These are phyloP conservation scores for Euphrasia confusa DNA, from an alignment of 257 asterid species.

Conservation along the genomic window DNA sequence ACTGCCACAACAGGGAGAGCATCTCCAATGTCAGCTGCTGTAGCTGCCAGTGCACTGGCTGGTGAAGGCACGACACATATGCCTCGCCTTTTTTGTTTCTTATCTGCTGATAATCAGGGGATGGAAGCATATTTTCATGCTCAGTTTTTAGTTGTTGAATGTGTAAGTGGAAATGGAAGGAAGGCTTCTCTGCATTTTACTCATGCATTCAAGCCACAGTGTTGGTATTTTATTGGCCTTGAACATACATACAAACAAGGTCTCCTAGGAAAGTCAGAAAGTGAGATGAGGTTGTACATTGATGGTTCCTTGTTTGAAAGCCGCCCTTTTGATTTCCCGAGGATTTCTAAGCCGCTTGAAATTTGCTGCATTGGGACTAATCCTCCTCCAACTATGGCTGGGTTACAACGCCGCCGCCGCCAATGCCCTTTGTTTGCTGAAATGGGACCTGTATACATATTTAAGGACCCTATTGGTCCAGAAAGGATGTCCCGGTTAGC, in stretches of 20 bases:
- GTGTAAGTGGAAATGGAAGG: constrained; percentile 96
- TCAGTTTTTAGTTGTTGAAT: constrained; percentile 91
- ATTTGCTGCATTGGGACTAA: constrained; percentile 98
- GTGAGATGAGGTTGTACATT: constrained; percentile 82
- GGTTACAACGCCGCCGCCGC: constrained; percentile 95
- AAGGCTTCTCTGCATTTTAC: constrained; percentile 95
- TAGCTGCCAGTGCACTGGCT: constrained; percentile 98
- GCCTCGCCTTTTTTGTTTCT: constrained; percentile 96
- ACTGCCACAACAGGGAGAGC: constrained; percentile 96
- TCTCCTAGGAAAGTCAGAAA: constrained; percentile 90
- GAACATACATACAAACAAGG: constrained; percentile 92
- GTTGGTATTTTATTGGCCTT: constrained; percentile 95
- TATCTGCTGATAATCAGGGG: constrained; percentile 97
- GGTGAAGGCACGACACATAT: constrained; percentile 99
- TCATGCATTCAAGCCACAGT: constrained; percentile 95
- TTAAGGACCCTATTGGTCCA: constrained; percentile 87
- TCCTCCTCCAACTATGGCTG: constrained; percentile 99
- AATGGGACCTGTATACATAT: constrained; percentile 93
- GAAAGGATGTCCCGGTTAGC: constrained; percentile 81
- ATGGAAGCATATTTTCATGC: constrained; percentile 99
- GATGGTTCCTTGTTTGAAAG: constrained; percentile 89
- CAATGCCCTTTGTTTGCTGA: constrained; percentile 98
- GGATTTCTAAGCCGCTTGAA: constrained; percentile 93
- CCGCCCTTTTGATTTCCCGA: constrained; percentile 92
- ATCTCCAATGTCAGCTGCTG: constrained; percentile 98